Evolutionary conservation across 1,284 basidiomycete species (phyloP), one percentile per base, ranked within the genome.

Genomic region (Tylopilus sp.): DNA sequence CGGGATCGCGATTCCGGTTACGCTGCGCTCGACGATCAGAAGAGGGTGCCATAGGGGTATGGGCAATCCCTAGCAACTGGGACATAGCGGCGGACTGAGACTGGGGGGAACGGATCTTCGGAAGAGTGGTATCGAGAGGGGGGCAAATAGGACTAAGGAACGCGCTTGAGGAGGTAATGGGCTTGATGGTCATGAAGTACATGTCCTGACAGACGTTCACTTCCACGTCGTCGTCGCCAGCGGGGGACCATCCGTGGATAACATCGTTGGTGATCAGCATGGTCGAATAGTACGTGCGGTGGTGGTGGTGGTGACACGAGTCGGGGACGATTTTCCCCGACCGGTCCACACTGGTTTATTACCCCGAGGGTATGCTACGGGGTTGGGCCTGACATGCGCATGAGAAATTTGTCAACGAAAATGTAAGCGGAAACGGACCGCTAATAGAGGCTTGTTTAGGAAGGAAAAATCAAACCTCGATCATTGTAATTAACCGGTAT

Each of bases 1-100:
- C 74, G 0, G 84, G 74, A 55, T 82, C 60, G 46, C 69, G 62
- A 51, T 58, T 51, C 19, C 65, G 63, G 40, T 74, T 66, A 12
- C 64, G 58, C 33, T 68, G 64, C 6, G 64, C 54, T 2, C 67
- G 59, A 31, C 64, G 64, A 21, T 63, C 63, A 3, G 67, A 68
- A 5, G 64, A 69, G 15, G 65, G 54, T 25, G 64, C 60, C 12
- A 55, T 48, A 11, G 54, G n/a, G 7, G 51, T 19, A 16, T 31
- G 49, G 10, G 44, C 13, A 33, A 19, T 12, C 10, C 28, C 36
- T 2, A 44, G 39, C n/a, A 31, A 44, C 13, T 50, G 31, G 16
- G 31, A 6, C 2, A 31, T n/a, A 8, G 44, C 28, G 9, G 26
- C n/a, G 10, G 36, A n/a, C 21, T 6, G 21, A 6, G 21, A 23